Base-by-base conservation (phyloP, 1,139 yeast species). In the Candida pseudocylindracea region DNA sequence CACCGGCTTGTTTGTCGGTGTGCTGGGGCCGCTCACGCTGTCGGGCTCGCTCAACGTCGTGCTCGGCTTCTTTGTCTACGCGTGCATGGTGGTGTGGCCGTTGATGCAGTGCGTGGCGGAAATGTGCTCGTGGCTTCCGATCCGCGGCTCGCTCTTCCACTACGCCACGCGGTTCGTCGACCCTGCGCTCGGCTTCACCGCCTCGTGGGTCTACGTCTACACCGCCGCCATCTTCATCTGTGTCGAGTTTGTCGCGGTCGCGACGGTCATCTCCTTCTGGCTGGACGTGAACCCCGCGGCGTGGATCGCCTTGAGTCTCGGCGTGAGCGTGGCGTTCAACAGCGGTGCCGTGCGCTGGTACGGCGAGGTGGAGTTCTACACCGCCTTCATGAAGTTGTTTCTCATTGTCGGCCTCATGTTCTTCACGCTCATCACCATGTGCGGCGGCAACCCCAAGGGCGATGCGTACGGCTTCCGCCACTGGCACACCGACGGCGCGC, bases 341-440 rank as follows among this genome's bases (percentile, higher is more conserved):
- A 15, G 20, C 20, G 20, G 20, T 6, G 20, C 20, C 6, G 20
- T 15, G 20, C 63, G 61, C 39, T 80, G 80, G 12, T 72, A 67
- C 41, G 88, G 83, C 26, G 83, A 74, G 46, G 78, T 75, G 13
- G 85, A 75, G 50, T 72, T 72, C 40, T 48, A 60, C 38, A 61
- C 73, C 39, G 67, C 76, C 32, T 42, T 62, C 24, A 55, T 71
- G 41, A 75, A 75, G 50, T 62, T 72, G 24, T 39, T 66, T 30
- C 76, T 79, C 42, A 63, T 75, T 30, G 43, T 59, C 11, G 81
- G 81, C 1, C 75, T 74, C 48, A 63, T 67, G 38, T 67, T 75
- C 33, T 53, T 72, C 32, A 74, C 75, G 26, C 60, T 74, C 28
- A 57, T 70, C n/a, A 50, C 71, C 32, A 64, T 64, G 29, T 57